phyloP scores from a whole-genome alignment of 2,329 filamentous ascomycete genomes.

The Xylaria multiplex region DNA sequence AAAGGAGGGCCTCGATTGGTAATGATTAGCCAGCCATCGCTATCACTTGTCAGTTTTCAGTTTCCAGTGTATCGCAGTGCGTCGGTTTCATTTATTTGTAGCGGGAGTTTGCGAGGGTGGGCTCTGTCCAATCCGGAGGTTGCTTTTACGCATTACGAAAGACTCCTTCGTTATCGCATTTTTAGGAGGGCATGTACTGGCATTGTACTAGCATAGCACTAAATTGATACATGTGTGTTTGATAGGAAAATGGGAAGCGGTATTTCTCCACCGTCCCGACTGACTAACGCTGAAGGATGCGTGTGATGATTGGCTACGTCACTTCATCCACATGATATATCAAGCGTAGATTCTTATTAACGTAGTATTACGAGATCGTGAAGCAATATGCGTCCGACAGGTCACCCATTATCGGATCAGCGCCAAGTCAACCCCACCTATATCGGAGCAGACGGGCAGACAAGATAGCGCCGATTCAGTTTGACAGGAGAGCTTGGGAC shows the following conservation, averaged over 20 bases:
- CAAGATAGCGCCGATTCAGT: conserved; percentile 13
- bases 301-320: conserved; percentile 22
- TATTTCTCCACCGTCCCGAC: not conserved
- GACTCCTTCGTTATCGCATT: conserved; percentile 1
- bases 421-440: conserved; percentile 22
- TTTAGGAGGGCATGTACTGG: not conserved
- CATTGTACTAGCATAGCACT: conserved; percentile 5
- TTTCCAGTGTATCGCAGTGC: conserved; percentile 12
- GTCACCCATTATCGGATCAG: conserved; percentile 27
- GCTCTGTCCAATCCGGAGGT: conserved; percentile 2
- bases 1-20: conserved; percentile 38
- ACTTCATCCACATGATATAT: conserved; percentile 17
- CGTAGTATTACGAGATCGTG: conserved; percentile 17
- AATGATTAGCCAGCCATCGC: not conserved
- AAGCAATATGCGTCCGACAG: conserved; percentile 4
- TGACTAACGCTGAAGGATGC: not conserved
- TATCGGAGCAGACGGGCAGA: conserved; percentile 13
- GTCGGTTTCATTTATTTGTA: conserved; percentile 12
- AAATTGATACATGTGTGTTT: not conserved
- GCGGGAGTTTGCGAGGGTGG: conserved; percentile 24
- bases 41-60: not conserved
- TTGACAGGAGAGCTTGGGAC: conserved; percentile 17
- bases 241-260: not conserved
- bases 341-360: conserved; percentile 8
- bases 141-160: conserved; percentile 5